These are phyloP conservation scores for Chalciporus chontae DNA, from an alignment of 768 basidiomycete species.

Conservation along the genomic window DNA sequence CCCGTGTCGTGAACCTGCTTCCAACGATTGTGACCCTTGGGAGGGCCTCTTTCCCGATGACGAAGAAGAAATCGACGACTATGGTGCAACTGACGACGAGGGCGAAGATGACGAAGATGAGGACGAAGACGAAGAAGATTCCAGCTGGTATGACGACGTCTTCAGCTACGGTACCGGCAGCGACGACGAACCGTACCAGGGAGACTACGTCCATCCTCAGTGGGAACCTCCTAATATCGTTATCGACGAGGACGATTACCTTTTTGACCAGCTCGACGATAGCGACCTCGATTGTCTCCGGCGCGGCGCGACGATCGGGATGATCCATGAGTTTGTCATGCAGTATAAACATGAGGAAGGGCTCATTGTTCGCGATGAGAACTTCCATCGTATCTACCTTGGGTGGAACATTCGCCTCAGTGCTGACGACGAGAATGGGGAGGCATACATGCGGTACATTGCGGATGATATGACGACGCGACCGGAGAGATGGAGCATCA, in stretches of 20 bases:
- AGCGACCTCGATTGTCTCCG: conserved; percentile 45
- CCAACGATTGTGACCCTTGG: conserved; percentile 61
- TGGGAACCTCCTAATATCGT: conserved; percentile 57
- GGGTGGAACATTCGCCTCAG: conserved; percentile 66
- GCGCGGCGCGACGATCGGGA: conserved; percentile 55
- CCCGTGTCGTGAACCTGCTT: conserved; percentile 25
- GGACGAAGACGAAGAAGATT: conserved; percentile 29
- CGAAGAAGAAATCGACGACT: conserved; percentile 41
- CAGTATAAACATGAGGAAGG: conserved; percentile 54
- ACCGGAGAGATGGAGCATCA: conserved; percentile 43
- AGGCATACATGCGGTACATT: conserved; percentile 39
- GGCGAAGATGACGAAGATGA: conserved; percentile 27
- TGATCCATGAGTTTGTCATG: conserved; percentile 56
- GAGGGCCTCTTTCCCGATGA: conserved; percentile 58
- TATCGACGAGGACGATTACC: conserved; percentile 34
- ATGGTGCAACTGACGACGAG: conserved; percentile 23
- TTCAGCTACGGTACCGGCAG: conserved; percentile 34
- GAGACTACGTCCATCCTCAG: conserved; percentile 41
- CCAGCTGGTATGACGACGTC: conserved; percentile 30
- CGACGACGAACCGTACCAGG: conserved; percentile 36
- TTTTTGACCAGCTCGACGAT: conserved; percentile 33
- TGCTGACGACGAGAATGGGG: conserved; percentile 39
- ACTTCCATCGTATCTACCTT: conserved; percentile 49
- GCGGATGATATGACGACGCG: conserved; percentile 38
- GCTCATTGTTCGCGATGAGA: conserved; percentile 43